phyloP scores from a whole-genome alignment of 495 filamentous ascomycete genomes.

The Apodospora peruviana region DNA sequence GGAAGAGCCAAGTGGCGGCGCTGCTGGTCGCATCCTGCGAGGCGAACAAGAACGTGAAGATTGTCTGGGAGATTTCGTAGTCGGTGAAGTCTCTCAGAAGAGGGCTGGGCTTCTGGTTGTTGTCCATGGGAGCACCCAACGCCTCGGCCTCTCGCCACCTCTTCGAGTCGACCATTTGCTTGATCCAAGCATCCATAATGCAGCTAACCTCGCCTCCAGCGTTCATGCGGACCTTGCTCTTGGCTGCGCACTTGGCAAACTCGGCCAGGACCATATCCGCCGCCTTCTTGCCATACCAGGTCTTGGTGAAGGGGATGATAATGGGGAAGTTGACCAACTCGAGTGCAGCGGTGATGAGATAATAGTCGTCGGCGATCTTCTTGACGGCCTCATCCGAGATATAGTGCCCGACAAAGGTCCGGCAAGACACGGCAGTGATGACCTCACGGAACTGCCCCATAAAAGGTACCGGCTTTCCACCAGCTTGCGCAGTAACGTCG shows the following conservation, averaged over 20 bases:
- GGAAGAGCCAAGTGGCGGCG: conserved; percentile 91
- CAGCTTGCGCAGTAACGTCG: conserved; percentile 61
- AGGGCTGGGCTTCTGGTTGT: conserved; percentile 70
- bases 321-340: conserved; percentile 98
- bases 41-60: conserved; percentile 98
- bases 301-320: conserved; percentile 92
- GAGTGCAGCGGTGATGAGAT: conserved; percentile 88
- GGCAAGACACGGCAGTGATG: conserved; percentile 90
- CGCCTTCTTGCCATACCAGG: conserved; percentile 96
- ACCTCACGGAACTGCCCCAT: conserved; percentile 93
- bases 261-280: conserved; percentile 86
- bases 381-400: conserved; percentile 82
- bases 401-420: conserved; percentile 96
- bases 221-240: conserved; percentile 87
- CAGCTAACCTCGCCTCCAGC: conserved; percentile 83
- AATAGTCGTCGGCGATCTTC: conserved; percentile 96
- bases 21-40: conserved; percentile 95
- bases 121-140: conserved; percentile 59
- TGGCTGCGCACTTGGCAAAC: conserved; percentile 86
- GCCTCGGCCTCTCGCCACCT: conserved; percentile 66
- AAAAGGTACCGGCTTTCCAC: conserved; percentile 71
- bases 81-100: conserved; percentile 84
- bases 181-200: conserved; percentile 93
- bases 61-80: conserved; percentile 86
- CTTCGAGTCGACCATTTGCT: conserved; percentile 75